These are phyloP conservation scores for Boeremia exigua DNA, from an alignment of 2,329 filamentous ascomycete genomes.

Conservation along the genomic window DNA sequence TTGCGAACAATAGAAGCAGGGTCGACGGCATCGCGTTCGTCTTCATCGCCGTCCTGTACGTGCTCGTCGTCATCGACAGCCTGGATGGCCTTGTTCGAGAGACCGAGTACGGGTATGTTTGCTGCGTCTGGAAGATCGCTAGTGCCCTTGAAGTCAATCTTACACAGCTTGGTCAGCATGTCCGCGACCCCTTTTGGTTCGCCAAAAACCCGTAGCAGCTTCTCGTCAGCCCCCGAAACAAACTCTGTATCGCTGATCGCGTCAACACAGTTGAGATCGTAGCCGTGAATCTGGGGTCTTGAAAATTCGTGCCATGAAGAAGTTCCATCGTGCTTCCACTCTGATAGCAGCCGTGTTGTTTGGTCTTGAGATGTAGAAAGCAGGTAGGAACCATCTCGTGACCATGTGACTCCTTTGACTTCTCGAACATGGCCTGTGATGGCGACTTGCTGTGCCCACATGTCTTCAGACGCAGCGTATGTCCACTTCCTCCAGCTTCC, in stretches of 20 bases:
- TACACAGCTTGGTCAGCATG: constrained; percentile 72
- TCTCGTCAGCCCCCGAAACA: constrained; percentile 95
- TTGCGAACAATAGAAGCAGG: constrained; percentile 63
- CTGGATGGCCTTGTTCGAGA: constrained; percentile 90
- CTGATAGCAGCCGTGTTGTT: constrained; percentile 84
- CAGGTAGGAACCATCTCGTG: constrained; percentile 79
- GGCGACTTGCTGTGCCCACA: constrained; percentile 78
- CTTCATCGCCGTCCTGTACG: constrained; percentile 50
- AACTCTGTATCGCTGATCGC: constrained; percentile 76
- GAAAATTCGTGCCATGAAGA: constrained; percentile 93
- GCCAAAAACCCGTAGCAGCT: constrained; percentile 93
- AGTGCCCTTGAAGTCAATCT: constrained; percentile 52
- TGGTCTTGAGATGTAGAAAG: constrained; percentile 91
- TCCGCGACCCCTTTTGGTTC: constrained; percentile 83
- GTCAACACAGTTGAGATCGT: constrained; percentile 94
- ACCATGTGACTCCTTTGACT: constrained; percentile 85
- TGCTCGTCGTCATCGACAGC: constrained; percentile 53
- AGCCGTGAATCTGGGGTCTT: constrained; percentile 95
- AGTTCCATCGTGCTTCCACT: constrained; percentile 66
- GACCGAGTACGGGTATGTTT: constrained; percentile 90
- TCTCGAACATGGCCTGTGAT: constrained; percentile 84
- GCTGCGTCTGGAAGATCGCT: constrained; percentile 76
- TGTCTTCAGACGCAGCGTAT: constrained; percentile 64
- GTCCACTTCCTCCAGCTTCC: constrained; percentile 93
- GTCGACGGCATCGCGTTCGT: constrained; percentile 62